Base-by-base conservation (phyloP, 495 filamentous ascomycete species). In the Penicillium riverlandense region DNA sequence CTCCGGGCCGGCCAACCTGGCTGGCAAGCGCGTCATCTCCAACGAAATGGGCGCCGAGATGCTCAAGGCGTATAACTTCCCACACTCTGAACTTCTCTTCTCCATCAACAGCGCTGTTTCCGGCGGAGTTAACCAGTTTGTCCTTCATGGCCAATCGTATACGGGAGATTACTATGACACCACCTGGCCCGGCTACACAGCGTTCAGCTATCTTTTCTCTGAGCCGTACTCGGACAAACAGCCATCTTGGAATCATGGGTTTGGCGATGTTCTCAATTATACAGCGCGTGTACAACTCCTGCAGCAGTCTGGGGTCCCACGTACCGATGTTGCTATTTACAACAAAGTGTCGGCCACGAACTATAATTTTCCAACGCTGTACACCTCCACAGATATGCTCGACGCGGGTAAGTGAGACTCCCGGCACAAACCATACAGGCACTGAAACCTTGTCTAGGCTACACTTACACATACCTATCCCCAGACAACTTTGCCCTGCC, bases 151-250 rank as follows among this genome's bases (percentile, higher is more conserved):
- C 6, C 59, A 64, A 28, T 41, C 70, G 1, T 72, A 70, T 33
- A 58, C 59, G 3, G 69, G 65, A 1, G 48, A 63, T 8, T 71
- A 70, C 43, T 45, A 45, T 4, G 59, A 58, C 8, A 75, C 67
- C 0, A 72, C 64, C 0, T 78, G 73, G 69, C 69, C 71, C 0
- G 70, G 72, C 2, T 73, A 69, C 47, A 71, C 69, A 28, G 50
- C 74, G 0, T 72, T 75, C 44, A 41, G 40, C 10, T 75, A 69
- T 48, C 28, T 57, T 5, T 75, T 71, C 47, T 60, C 63, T 8
- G 70, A 70, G 34, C 59, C 69, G 53, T 66, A 69, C 54, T 65
- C 61, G 7, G 54, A 57, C 4, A 57, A 63, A 8, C 69, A 71
- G 52, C 72, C 71, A 8, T 59, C 60, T 0, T 78, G 71, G 70